Evolutionary conservation across 2,329 filamentous ascomycete genomes (phyloP).

Genomic region (Ascochyta koolunga): DNA sequence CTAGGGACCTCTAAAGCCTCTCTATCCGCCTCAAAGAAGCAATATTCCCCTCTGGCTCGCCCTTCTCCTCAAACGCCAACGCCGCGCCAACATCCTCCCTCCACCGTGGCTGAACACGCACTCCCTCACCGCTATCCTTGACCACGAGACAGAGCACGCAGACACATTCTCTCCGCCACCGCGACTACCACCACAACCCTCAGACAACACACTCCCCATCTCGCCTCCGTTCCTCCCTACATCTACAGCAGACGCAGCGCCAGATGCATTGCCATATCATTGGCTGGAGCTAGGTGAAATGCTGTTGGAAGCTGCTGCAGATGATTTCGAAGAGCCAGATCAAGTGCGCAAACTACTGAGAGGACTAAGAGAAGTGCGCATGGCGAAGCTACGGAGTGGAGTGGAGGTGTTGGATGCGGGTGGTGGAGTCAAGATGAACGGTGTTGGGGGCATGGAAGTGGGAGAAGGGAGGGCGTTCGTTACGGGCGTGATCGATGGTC

Average conservation of each 20-base stretch:
- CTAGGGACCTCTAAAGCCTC: conserved; percentile 76
- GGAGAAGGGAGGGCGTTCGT: conserved; percentile 86
- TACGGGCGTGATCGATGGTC: conserved; percentile 81
- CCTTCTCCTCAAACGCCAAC: conserved; percentile 90
- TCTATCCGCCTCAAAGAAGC: conserved; percentile 81
- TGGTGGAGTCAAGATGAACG: conserved; percentile 74
- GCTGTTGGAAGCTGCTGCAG: conserved; percentile 80
- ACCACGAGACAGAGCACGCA: conserved; percentile 76
- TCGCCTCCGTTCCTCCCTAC: conserved; percentile 77
- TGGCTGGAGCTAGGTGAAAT: conserved; percentile 93
- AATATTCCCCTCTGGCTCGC: conserved; percentile 92
- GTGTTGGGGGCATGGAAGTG: conserved; percentile 92
- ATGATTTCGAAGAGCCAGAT: conserved; percentile 78
- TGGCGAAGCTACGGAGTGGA: conserved; percentile 83
- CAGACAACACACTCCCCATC: conserved; percentile 45
- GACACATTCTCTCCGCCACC: conserved; percentile 77
- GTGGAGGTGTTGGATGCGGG: conserved; percentile 73
- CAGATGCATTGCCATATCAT: conserved; percentile 83
- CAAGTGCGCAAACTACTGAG: conserved; percentile 76
- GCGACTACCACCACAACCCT: conserved; percentile 66
- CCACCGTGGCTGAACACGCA: conserved; percentile 85
- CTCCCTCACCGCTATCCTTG: conserved; percentile 77
- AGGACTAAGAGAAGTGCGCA: conserved; percentile 84
- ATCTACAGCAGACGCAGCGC: conserved; percentile 71
- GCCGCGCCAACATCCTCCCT: conserved; percentile 88